Evolutionary conservation across 2,329 filamentous ascomycete species (phyloP).

Genomic region (Teratosphaeria nubilosa): DNA sequence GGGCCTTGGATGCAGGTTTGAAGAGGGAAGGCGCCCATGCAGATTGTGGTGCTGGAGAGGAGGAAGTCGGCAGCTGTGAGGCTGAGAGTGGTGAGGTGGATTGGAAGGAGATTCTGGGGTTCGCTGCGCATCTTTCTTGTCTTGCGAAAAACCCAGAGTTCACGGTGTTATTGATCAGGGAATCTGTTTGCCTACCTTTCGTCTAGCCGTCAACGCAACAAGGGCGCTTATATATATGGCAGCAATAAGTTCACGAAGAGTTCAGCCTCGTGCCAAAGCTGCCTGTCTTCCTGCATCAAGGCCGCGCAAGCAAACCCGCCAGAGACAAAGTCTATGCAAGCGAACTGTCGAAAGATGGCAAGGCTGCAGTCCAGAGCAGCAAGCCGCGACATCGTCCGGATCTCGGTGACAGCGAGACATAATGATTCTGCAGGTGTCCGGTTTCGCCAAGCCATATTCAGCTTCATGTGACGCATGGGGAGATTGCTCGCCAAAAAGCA

Average conservation of each 20-base stretch:
- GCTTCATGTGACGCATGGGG: not conserved
- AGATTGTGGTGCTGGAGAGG: constrained; percentile 14
- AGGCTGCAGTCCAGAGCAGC: not conserved
- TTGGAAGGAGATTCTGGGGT: not conserved
- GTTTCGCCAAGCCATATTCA: not conserved
- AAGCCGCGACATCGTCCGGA: not conserved
- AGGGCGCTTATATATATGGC: not conserved
- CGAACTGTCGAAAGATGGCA: not conserved
- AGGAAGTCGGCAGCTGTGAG: constrained; percentile 12
- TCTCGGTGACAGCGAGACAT: not conserved
- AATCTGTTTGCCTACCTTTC: not conserved
- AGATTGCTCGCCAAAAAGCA: not conserved
- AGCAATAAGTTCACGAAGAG: not conserved
- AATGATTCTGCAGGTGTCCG: not conserved
- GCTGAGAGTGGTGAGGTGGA: not conserved
- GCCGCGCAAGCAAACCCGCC: not conserved
- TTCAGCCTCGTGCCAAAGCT: not conserved
- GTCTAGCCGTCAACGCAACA: not conserved
- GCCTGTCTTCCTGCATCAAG: not conserved
- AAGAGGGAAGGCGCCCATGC: constrained; percentile 12
- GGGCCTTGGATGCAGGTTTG: constrained; percentile 9
- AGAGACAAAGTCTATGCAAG: not conserved
- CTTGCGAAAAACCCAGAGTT: too few species aligned
- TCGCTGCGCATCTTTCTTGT: not conserved
- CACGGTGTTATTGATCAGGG: too few species aligned